phyloP scores from a whole-genome alignment of 2,329 filamentous ascomycete genomes.

The Amauroascus verrucosus region DNA sequence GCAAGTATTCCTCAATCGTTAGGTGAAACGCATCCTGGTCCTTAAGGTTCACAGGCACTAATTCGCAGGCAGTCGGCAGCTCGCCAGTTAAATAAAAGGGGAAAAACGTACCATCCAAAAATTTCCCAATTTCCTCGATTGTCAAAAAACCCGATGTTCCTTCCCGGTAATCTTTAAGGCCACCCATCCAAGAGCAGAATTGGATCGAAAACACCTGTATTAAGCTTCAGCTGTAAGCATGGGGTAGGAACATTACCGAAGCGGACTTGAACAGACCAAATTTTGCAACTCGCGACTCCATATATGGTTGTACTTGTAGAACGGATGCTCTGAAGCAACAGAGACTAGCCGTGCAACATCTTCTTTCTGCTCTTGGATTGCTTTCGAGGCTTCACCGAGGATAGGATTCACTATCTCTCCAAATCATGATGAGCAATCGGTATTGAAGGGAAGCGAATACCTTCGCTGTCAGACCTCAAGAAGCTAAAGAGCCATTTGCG shows the following conservation, averaged over 20 bases:
- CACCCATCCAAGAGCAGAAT: conserved; percentile 68
- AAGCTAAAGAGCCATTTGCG: neutral
- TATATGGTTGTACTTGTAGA: conserved; percentile 93
- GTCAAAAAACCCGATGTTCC: conserved; percentile 60
- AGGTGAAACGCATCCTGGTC: conserved; percentile 85
- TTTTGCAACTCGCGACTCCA: conserved; percentile 82
- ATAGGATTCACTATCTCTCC: conserved; percentile 51
- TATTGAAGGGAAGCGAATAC: neutral
- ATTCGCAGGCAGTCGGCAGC: conserved; percentile 6
- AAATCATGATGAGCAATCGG: neutral
- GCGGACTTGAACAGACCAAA: conserved; percentile 44
- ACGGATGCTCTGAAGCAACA: conserved; percentile 75
- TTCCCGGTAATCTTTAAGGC: conserved; percentile 49
- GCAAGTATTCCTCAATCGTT: conserved; percentile 93
- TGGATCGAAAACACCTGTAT: conserved; percentile 48
- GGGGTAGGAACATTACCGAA: conserved; percentile 23
- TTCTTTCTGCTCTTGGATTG: conserved; percentile 61
- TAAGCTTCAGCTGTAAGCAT: conserved; percentile 29
- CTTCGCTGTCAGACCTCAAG: neutral
- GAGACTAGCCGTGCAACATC: conserved; percentile 60
- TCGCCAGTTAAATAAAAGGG: neutral
- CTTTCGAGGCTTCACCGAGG: conserved; percentile 56
- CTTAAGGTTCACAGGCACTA: conserved; percentile 85
- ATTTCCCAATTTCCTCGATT: conserved; percentile 73
- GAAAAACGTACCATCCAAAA: conserved; percentile 54